Base-by-base conservation (phyloP, 257 asterid genomes). In the Gentiana macrophylla region DNA sequence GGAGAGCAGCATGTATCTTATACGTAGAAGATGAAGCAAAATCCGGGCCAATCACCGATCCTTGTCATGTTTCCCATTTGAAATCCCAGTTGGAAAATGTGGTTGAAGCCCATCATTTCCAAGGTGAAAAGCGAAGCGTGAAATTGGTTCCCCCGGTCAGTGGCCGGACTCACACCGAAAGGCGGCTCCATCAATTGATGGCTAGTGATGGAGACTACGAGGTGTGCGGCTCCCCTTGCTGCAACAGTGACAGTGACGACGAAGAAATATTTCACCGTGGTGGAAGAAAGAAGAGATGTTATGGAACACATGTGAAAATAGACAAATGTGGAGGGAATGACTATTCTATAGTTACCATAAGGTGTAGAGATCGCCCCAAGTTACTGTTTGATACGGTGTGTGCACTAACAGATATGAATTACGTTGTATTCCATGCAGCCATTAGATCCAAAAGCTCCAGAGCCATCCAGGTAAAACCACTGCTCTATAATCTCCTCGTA, bases 151-250 rank as follows among this genome's bases (percentile, higher is more conserved):
- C 64, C 61, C 89, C 92, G 0, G 65, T 71, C 3, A 59, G 81
- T 0, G 78, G 80, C 35, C 70, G 55, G 38, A 80, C 94, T 4
- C 94, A 90, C 77, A 78, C 89, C 0, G 97, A 90, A 75, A 79
- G 96, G 69, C 92, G 98, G 74, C 98, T 90, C 62, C 98, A 90
- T 78, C 95, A 90, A 79, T 67, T 90, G 61, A 74, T 90, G 96
- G 80, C 82, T 5, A 94, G 81, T 2, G 95, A 84, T 53, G 35
- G 80, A 35, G 95, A 90, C 72, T 86, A 82, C 15, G 82, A 81
- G 75, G 75, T 46, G 7, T 81, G 94, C 49, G 64, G 89, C 58
- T 80, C 75, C 32, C 77, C 94, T 34, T 75, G 84, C 48, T 44
- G 13, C 8, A 66, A 70, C 4, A 77, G 71, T 15, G 62, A 56